Base-by-base conservation (phyloP, 2,329 filamentous ascomycete species). In the Colletotrichum echinochloae region DNA sequence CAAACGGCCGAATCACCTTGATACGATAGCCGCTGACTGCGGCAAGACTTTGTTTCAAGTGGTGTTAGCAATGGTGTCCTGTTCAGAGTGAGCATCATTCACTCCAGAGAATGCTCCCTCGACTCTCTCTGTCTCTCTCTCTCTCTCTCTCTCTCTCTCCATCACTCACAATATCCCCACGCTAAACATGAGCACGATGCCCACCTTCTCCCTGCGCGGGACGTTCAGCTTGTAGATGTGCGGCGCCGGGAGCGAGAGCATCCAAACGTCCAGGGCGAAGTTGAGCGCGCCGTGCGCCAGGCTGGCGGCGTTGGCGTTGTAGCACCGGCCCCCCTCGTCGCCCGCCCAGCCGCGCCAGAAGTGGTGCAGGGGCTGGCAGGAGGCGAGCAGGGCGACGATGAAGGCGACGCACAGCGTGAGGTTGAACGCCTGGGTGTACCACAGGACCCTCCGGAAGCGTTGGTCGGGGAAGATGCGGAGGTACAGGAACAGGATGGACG, bases 111-210 rank as follows among this genome's bases (percentile, higher is more conserved):
- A n/a, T n/a, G n/a, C n/a, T n/a, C n/a, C n/a, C n/a, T n/a, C n/a
- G n/a, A n/a, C n/a, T n/a, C n/a, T n/a, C n/a, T n/a, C n/a, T n/a
- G n/a, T n/a, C n/a, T n/a, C n/a, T n/a, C n/a, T n/a, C n/a, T n/a
- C 18, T 44, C 41, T 44, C 16, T 8, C 16, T 20, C 39, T 41
- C 18, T n/a, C 41, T n/a, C 39, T 20, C n/a, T n/a, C 6, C 20
- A 2, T 48, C 12, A 35, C 66, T 65, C 23, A 65, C 66, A 60
- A 69, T 9, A 65, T 16, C 0, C 60, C 61, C 12, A 59, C n/a
- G 11, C 60, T 51, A 14, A 69, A 69, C 66, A 69, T 69, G 2
- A 41, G 30, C 23, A 69, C 54, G 1, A 65, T 54, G 5, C 41
- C 60, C 16, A 64, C 14, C 54, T 69, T 69, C 20, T 65, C 59